Conservation (phyloP, 257 asterid genomes). For the Penstemon barbatus region DNA sequence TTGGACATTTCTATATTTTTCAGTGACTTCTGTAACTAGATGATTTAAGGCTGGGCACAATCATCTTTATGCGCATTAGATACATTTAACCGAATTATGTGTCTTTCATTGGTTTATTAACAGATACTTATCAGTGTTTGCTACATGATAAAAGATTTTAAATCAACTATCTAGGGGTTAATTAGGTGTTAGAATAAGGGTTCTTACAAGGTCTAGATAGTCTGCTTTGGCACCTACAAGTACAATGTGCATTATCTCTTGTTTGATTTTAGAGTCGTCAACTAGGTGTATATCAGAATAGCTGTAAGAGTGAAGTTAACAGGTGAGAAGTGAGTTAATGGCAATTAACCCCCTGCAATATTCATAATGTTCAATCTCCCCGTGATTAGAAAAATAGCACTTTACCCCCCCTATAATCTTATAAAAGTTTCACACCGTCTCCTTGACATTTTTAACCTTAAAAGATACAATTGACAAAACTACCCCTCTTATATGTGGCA, state of each 20-base stretch:
- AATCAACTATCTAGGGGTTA: background rate
- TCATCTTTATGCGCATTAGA: constrained; percentile 16
- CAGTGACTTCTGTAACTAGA: constrained; percentile 12
- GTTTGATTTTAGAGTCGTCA: background rate
- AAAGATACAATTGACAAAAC: no score
- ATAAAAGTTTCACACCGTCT: no score
- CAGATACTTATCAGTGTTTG: background rate
- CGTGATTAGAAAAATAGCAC: no score
- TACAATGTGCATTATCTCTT: constrained; percentile 1
- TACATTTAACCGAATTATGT: constrained; percentile 3
- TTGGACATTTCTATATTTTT: constrained; percentile 20
- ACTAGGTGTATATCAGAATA: background rate
- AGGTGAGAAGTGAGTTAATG: no score
- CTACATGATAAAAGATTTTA: background rate
- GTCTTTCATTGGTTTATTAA: background rate
- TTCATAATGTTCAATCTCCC: no score
- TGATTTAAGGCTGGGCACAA: constrained; percentile 9
- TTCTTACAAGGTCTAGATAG: background rate
- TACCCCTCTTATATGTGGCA: no score
- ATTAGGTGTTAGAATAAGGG: background rate
- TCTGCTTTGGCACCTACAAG: constrained; percentile 3
- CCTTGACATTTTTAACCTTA: no score
- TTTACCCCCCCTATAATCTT: no score
- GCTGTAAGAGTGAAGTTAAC: background rate
- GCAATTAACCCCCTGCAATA: no score